Conservation (phyloP, 345 rosid species). For the Adansonia digitata region DNA sequence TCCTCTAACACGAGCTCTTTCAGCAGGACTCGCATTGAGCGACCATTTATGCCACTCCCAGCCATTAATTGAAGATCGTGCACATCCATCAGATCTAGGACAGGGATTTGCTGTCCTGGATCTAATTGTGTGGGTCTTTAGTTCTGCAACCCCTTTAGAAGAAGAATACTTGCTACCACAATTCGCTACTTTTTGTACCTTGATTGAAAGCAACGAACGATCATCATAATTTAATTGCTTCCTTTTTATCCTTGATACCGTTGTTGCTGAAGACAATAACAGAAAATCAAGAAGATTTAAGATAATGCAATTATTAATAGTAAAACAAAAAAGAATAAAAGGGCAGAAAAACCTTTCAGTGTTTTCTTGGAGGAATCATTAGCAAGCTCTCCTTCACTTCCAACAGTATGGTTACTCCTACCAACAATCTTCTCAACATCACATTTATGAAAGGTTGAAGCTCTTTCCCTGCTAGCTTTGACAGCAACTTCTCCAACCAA, state of each 20-base stretch:
- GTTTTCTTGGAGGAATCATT: slow-evolving; percentile 32
- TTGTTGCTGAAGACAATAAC: slow-evolving; percentile 32
- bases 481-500: slow-evolving; percentile 24
- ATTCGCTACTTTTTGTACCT: slow-evolving; percentile 36
- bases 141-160: slow-evolving; percentile 22
- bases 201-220: slow-evolving; percentile 24
- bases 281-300: slow-evolving; percentile 12
- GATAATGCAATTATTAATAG: not conserved
- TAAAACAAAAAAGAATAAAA: slow-evolving; percentile 10
- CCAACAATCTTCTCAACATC: slow-evolving; percentile 27
- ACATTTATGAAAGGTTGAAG: slow-evolving; percentile 8
- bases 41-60: slow-evolving; percentile 98
- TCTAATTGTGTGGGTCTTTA: slow-evolving; percentile 31
- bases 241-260: slow-evolving; percentile 44
- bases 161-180: slow-evolving; percentile 30
- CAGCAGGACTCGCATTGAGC: slow-evolving; percentile 63
- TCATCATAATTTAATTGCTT: slow-evolving; percentile 33
- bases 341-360: slow-evolving; percentile 22
- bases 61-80: slow-evolving; percentile 84
- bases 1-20: slow-evolving; percentile 79
- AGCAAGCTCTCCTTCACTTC: slow-evolving; percentile 25
- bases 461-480: slow-evolving; percentile 32
- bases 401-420: slow-evolving; percentile 22
- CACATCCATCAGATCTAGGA: slow-evolving; percentile 86
- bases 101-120: slow-evolving; percentile 34